Evolutionary conservation across 2,329 filamentous ascomycete genomes (phyloP), one percentile per base, ranked within the genome.

Genomic region (Aspergillus novofumigatus): DNA sequence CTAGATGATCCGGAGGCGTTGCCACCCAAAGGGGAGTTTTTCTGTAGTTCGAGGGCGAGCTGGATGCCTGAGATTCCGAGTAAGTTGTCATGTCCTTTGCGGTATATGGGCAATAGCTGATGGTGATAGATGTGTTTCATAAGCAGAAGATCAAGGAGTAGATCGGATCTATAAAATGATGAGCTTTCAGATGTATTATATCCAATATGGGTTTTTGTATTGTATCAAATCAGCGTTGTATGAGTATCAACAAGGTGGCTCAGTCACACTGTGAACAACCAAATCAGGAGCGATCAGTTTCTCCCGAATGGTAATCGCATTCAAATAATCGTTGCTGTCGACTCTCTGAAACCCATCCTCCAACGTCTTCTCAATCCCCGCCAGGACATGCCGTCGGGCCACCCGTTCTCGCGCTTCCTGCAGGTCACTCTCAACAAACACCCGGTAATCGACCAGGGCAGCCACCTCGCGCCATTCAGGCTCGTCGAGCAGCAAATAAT

Each of bases 21-120:
- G 9, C 77, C 79, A 5, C 81, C 81, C 0, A 83, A 82, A 62
- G 81, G 80, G 0, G 81, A 83, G 60, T 83, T 83, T 69, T 84
- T 82, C 61, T 82, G 80, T 65, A 80, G 74, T 53, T 65, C 72
- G 42, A 69, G 79, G 56, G 71, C 75, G 4, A 67, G 62, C 1
- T 84, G 81, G 81, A 82, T 82, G 78, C 79, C 78, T 2, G 75
- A 79, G 62, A 70, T 81, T 51, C 72, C 72, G 42, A 70, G 78
- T 79, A 62, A 61, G 76, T 65, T 44, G n/a, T 8, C n/a, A 3
- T n/a, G 38, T 26, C 28, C 9, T 20, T n/a, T 32, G 21, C 20
- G n/a, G 28, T 23, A 9, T n/a, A 1, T n/a, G 26, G 14, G 7
- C 32, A 17, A 17, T 26, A 8, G 38, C 51, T 66, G 58, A 59